Conservation (phyloP, 495 filamentous ascomycete species). For the Endocarpon pusillum region DNA sequence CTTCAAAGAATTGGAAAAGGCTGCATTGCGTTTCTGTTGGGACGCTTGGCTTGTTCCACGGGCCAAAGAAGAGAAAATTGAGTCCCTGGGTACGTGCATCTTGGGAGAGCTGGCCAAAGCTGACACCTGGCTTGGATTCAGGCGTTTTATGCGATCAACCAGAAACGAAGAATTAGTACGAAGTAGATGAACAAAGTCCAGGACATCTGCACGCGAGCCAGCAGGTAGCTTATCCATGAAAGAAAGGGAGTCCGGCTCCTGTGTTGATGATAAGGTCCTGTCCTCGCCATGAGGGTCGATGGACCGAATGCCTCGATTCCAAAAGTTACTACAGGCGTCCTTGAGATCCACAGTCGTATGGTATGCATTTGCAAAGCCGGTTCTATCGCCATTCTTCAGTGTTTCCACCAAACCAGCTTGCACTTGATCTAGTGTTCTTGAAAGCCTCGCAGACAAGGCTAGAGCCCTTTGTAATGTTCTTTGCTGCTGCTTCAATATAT, state of each 20-base stretch:
- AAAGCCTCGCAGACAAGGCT: conserved; percentile 62
- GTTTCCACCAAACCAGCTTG: conserved; percentile 74
- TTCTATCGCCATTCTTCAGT: conserved; percentile 80
- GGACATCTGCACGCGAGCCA: conserved; percentile 52
- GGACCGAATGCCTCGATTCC: too few relatives aligned
- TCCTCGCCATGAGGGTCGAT: conserved; percentile 23
- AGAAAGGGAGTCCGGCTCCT: conserved; percentile 42
- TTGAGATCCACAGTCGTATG: conserved; percentile 78
- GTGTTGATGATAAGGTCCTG: conserved; percentile 13
- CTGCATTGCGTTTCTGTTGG: conserved; percentile 37
- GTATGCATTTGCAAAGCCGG: conserved; percentile 69
- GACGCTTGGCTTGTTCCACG: conserved; percentile 37
- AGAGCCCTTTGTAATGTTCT: conserved; percentile 40
- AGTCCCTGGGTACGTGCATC: conserved; percentile 60
- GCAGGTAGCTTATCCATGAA: conserved; percentile 70
- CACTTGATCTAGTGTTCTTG: conserved; percentile 58
- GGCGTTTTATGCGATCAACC: conserved; percentile 54
- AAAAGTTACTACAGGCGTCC: conserved; percentile 60
- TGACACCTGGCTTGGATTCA: conserved; percentile 57
- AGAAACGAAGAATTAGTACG: conserved; percentile 76
- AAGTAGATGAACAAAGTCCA: conserved; percentile 65
- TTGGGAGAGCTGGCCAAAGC: conserved; percentile 59
- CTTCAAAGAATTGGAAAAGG: conserved; percentile 32
- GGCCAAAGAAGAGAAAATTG: conserved; percentile 58
- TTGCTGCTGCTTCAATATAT: conserved; percentile 5